Evolutionary conservation across 176 grass and related monocot genomes (phyloP).

Genomic region (Oryza nivara): DNA sequence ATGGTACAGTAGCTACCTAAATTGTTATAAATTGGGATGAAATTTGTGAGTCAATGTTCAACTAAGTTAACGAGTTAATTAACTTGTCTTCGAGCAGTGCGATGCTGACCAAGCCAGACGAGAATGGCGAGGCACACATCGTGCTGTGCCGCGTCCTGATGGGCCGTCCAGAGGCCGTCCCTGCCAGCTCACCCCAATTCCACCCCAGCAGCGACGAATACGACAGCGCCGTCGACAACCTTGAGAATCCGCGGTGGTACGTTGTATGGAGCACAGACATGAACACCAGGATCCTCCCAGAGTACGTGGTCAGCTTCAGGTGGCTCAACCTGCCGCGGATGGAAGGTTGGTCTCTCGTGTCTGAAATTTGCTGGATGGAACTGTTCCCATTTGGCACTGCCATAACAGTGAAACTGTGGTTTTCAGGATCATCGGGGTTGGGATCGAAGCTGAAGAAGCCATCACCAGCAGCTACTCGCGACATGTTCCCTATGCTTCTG

Average conservation of each 20-base stretch:
- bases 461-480: slow-evolving; percentile 22
- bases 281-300: slow-evolving; percentile 79
- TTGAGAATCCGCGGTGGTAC: slow-evolving; percentile 71
- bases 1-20: background rate
- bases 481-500: slow-evolving; percentile 66
- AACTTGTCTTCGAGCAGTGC: slow-evolving; percentile 45
- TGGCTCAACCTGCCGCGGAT: slow-evolving; percentile 41
- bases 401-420: background rate
- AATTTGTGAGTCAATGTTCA: background rate
- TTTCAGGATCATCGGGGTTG: slow-evolving; percentile 47
- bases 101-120: slow-evolving; percentile 58
- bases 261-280: slow-evolving; percentile 76
- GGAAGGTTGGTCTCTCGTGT: background rate
- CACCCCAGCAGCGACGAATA: slow-evolving; percentile 59
- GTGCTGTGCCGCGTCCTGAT: slow-evolving; percentile 80
- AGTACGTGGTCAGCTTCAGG: slow-evolving; percentile 87
- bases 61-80: slow-evolving; percentile 3
- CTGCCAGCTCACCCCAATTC: slow-evolving; percentile 54
- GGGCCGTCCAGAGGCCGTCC: slow-evolving; percentile 64
- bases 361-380: background rate
- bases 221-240: slow-evolving; percentile 76
- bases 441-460: slow-evolving; percentile 38
- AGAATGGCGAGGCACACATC: slow-evolving; percentile 66
- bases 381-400: background rate
- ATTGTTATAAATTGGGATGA: background rate